Percentiles rank a stretch among this genome's conserved stretches.
phyloP scores from a whole-genome alignment of 208 protist species.

The Leishmania martiniquensis region DNA sequence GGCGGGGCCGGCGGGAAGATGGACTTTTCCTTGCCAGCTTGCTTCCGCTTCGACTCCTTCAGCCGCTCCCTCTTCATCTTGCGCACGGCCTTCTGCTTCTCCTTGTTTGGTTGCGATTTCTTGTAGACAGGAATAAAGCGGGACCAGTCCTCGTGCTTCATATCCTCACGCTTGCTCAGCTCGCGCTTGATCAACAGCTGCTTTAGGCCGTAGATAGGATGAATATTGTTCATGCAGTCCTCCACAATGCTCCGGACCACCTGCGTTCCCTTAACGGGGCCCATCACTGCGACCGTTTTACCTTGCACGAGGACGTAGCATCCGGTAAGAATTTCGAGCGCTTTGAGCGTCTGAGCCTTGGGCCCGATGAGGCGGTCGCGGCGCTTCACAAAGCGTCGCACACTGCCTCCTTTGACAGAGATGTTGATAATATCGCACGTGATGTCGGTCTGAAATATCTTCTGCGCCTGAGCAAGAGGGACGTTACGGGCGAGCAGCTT shows the following conservation, averaged over 20 bases:
- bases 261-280: constrained; percentile 95
- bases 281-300: constrained; percentile 97
- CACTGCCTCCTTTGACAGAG: constrained; percentile 94
- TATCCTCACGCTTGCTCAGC: constrained; percentile 95
- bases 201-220: constrained; percentile 99
- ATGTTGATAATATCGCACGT: constrained; percentile 99
- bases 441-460: constrained; percentile 97
- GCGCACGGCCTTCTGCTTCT: constrained; percentile 86
- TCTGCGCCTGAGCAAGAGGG: constrained; percentile 96
- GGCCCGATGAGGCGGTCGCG: constrained; percentile 99
- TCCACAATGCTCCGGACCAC: constrained; percentile 97
- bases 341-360: constrained; percentile 98
- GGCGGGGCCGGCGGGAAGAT: constrained; percentile 90
- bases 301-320: constrained; percentile 99
- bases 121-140: constrained; percentile 98
- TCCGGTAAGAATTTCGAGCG: constrained; percentile 98
- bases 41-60: constrained; percentile 61
- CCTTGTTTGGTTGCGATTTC: constrained; percentile 89
- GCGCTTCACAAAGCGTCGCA: constrained; percentile 98
- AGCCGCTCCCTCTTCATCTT: constrained; percentile 90
- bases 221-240: constrained; percentile 99
- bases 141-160: constrained; percentile 98
- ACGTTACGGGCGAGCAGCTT: constrained; percentile 97
- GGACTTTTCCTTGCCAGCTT: constrained; percentile 73
- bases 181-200: constrained; percentile 99